A percentile compares a stretch with the other conserved stretches of the same genome.
phyloP scores from a whole-genome alignment of 345 rosid genomes.

The Populus deltoides region DNA sequence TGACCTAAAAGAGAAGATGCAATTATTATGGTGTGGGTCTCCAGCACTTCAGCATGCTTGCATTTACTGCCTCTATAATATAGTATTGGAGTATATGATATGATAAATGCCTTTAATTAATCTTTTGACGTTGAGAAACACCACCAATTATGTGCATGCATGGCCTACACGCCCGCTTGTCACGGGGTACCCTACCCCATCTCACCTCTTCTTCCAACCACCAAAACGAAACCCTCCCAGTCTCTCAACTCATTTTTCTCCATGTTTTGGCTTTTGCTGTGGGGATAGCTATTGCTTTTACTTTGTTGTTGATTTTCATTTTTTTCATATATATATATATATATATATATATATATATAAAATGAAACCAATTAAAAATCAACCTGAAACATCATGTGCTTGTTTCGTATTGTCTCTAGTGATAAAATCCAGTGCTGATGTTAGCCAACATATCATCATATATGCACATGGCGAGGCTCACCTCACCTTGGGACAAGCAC shows the following conservation, averaged over 20 bases:
- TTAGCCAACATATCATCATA: no score
- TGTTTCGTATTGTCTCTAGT: no score
- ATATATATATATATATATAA: neutral
- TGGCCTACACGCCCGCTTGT: conserved; percentile 10
- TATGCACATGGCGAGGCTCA: no score
- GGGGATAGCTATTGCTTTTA: neutral
- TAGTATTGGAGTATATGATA: neutral
- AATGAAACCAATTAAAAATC: no score
- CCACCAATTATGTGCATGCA: neutral
- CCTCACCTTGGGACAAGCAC: no score
- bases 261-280: neutral
- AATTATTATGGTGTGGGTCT: neutral
- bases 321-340: neutral
- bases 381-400: no score
- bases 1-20: neutral
- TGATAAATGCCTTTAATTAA: neutral
- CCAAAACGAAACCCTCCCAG: neutral
- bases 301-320: neutral
- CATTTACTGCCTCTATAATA: neutral
- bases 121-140: neutral
- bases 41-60: neutral
- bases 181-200: neutral
- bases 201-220: neutral
- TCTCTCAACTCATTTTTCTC: neutral
- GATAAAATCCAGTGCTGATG: no score